Evolutionary conservation across 2,329 filamentous ascomycete species (phyloP).

Genomic region (Cryphonectria japonica): DNA sequence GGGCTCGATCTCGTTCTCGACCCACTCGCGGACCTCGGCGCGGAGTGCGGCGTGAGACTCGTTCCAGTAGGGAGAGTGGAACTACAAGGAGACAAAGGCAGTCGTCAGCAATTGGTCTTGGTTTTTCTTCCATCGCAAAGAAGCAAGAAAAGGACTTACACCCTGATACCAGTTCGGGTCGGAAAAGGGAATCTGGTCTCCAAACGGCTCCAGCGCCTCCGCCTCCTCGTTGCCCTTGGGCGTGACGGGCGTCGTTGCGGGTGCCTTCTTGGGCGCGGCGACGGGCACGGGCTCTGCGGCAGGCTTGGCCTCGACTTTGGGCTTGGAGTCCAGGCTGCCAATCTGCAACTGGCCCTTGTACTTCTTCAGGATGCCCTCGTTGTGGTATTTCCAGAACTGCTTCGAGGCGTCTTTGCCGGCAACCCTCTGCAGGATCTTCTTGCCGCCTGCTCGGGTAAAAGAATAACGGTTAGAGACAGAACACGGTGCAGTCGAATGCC

Average conservation of each 20-base stretch:
- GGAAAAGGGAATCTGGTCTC: constrained; percentile 84
- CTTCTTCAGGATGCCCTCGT: constrained; percentile 86
- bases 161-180: constrained; percentile 96
- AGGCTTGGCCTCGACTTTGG: constrained; percentile 57
- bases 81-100: constrained; percentile 54
- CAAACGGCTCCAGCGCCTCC: constrained; percentile 82
- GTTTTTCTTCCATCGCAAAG: neutral
- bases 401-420: constrained; percentile 69
- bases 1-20: constrained; percentile 86
- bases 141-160: constrained; percentile 55
- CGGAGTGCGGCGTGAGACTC: constrained; percentile 90
- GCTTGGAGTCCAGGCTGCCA: constrained; percentile 88
- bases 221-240: constrained; percentile 51
- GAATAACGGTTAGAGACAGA: neutral
- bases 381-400: constrained; percentile 78
- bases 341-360: constrained; percentile 77
- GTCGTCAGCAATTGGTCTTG: neutral
- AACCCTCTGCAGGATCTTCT: constrained; percentile 67
- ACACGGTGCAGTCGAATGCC: neutral
- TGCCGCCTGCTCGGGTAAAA: constrained; percentile 51
- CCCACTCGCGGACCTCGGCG: constrained; percentile 88
- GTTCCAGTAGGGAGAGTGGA: constrained; percentile 96
- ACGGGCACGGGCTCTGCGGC: constrained; percentile 57
- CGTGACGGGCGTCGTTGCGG: constrained; percentile 37
- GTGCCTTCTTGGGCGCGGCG: constrained; percentile 51